Evolutionary conservation across 2,329 filamentous ascomycete genomes (phyloP).

Genomic region (Graphiopsis chlorocephala): DNA sequence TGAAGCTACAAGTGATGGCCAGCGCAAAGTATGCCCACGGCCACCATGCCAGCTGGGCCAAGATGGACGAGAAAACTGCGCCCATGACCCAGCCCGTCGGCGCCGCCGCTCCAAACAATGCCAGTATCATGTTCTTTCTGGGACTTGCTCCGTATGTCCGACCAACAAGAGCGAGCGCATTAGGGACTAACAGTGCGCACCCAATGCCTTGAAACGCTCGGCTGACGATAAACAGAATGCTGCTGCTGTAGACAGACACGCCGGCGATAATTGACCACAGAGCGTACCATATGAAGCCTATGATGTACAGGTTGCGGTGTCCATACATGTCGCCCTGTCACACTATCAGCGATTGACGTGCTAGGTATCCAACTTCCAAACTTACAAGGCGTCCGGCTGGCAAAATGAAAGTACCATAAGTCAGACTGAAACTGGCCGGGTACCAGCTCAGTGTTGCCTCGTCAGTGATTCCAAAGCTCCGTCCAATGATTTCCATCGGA

Average conservation of each 20-base stretch:
- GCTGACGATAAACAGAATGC: constrained; percentile 37
- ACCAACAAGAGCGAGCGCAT: constrained; percentile 38
- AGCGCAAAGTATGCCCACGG: constrained; percentile 34
- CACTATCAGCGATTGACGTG: neutral
- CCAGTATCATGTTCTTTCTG: constrained; percentile 40
- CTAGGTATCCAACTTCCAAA: neutral
- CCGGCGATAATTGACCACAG: constrained; percentile 37
- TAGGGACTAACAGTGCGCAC: constrained; percentile 37
- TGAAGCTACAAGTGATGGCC: constrained; percentile 20
- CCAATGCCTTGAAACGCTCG: constrained; percentile 42
- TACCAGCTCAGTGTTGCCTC: constrained; percentile 45
- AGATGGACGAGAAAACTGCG: constrained; percentile 33
- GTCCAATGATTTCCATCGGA: constrained; percentile 46
- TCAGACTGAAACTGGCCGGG: constrained; percentile 43
- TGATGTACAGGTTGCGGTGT: constrained; percentile 41
- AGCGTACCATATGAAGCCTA: constrained; percentile 41
- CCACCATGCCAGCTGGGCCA: constrained; percentile 35
- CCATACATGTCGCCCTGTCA: constrained; percentile 41
- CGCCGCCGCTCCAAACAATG: constrained; percentile 37
- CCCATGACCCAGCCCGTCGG: constrained; percentile 38
- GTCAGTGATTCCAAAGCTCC: constrained; percentile 40
- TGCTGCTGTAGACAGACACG: constrained; percentile 38
- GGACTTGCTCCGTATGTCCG: constrained; percentile 34
- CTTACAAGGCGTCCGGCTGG: constrained; percentile 38
- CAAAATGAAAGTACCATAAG: constrained; percentile 46